Conservation (phyloP, 2,329 filamentous ascomycete species). For the Plectosphaerella sp. region DNA sequence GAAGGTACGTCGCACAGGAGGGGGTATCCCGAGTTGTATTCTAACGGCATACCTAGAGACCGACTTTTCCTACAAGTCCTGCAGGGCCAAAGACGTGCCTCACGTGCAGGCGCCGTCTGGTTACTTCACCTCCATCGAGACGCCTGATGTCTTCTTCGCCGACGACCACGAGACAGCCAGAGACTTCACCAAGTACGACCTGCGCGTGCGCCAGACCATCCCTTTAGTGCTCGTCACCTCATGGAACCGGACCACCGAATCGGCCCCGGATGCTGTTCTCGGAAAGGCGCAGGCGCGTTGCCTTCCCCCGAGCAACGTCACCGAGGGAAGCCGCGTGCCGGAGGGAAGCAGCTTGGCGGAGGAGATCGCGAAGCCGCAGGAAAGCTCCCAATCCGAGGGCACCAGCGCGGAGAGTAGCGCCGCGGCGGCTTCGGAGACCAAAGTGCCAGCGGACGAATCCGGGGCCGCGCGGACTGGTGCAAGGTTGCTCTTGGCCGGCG, state of each 20-base stretch:
- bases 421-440: no score
- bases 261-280: not conserved
- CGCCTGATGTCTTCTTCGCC: not conserved
- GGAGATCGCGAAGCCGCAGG: no score
- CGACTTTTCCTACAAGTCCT: not conserved
- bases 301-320: not conserved
- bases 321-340: not conserved
- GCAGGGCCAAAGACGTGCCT: not conserved
- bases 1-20: not conserved
- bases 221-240: not conserved
- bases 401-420: no score
- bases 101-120: not conserved
- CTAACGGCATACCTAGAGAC: not conserved
- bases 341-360: not conserved
- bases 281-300: not conserved
- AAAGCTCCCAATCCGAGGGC: no score
- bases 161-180: not conserved
- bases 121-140: not conserved
- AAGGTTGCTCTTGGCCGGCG: no score
- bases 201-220: no score
- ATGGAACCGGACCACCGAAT: not conserved
- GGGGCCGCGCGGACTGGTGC: no score
- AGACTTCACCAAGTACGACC: not conserved
- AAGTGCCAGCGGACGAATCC: no score
- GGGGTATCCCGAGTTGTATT: not conserved